Evolutionary conservation across 106 monocot species (phyloP).

Genomic region (Cymbidium sinense): DNA sequence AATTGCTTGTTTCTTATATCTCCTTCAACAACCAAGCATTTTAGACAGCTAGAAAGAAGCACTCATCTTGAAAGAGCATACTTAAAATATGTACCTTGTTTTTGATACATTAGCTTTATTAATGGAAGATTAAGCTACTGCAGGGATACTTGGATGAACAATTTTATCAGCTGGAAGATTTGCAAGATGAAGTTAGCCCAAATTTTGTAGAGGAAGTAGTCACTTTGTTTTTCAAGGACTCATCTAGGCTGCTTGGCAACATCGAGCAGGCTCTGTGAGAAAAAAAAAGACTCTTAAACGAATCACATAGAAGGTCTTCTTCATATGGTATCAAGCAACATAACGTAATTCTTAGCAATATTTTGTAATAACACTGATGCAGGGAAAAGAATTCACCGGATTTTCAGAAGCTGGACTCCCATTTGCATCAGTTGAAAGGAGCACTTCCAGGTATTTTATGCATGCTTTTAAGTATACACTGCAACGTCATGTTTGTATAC

Average conservation of each 20-base stretch:
- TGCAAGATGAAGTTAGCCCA: constrained; percentile 89
- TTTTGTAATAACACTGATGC: constrained; percentile 5
- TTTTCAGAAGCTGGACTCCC: constrained; percentile 64
- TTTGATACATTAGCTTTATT: background rate
- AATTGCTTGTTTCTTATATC: background rate
- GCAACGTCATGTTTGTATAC: too few species aligned
- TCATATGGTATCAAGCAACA: background rate
- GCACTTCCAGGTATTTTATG: constrained; percentile 56
- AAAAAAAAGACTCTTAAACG: background rate
- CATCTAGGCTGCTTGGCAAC: constrained; percentile 49
- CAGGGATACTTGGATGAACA: constrained; percentile 93
- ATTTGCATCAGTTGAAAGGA: constrained; percentile 84
- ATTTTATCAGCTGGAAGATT: constrained; percentile 77
- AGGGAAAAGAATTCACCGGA: constrained; percentile 58
- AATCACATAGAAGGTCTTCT: background rate
- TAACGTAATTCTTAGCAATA: background rate
- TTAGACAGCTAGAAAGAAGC: too few species aligned
- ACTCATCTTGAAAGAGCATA: too few species aligned
- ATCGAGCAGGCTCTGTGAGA: constrained; percentile 84
- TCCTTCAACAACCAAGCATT: background rate
- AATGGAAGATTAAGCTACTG: background rate
- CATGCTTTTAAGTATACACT: background rate
- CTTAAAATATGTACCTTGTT: background rate
- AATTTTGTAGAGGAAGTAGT: constrained; percentile 96
- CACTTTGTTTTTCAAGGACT: constrained; percentile 80